phyloP scores from a whole-genome alignment of 108 stramenopile species.

The Nitzschia putrida region DNA sequence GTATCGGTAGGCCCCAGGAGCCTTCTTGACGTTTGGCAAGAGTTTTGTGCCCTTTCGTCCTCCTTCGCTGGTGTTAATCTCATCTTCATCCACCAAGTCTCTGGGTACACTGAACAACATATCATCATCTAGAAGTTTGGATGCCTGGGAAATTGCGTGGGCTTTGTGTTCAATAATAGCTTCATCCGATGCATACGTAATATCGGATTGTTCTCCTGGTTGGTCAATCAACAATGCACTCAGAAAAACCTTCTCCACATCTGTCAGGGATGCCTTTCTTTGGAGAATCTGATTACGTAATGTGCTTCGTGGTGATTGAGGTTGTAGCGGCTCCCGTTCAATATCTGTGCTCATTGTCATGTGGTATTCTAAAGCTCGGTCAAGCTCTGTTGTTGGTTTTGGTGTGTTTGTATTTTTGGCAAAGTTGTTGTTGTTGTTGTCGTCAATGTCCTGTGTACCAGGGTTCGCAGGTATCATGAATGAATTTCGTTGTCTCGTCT shows the following conservation, averaged over 20 bases:
- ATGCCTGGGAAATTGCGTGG: conserved; percentile 10
- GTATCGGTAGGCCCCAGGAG: conserved; percentile 17
- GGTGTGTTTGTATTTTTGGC: not conserved
- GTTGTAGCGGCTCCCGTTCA: not conserved
- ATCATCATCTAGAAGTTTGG: conserved; percentile 28
- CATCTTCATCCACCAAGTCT: not conserved
- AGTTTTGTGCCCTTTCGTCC: not conserved
- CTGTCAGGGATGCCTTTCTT: conserved; percentile 27
- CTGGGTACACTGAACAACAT: conserved; percentile 35
- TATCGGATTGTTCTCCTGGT: not conserved
- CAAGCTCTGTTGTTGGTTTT: not conserved
- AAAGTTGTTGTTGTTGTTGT: not conserved
- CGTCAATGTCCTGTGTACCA: not conserved
- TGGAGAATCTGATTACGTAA: conserved; percentile 2
- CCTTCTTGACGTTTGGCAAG: conserved; percentile 11
- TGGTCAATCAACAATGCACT: conserved; percentile 29
- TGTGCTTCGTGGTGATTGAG: not conserved
- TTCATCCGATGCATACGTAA: conserved; percentile 2
- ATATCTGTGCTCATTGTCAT: conserved; percentile 5
- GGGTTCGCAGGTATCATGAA: not conserved
- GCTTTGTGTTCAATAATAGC: not conserved
- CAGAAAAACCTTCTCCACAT: conserved; percentile 26
- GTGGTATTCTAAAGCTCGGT: not conserved
- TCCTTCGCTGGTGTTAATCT: not conserved
- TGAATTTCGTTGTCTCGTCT: no score